A percentile compares a stretch with the other conserved stretches of the same genome.
These are phyloP conservation scores for Coniochaeta ligniaria DNA, from an alignment of 2,329 filamentous ascomycete species.

Conservation along the genomic window DNA sequence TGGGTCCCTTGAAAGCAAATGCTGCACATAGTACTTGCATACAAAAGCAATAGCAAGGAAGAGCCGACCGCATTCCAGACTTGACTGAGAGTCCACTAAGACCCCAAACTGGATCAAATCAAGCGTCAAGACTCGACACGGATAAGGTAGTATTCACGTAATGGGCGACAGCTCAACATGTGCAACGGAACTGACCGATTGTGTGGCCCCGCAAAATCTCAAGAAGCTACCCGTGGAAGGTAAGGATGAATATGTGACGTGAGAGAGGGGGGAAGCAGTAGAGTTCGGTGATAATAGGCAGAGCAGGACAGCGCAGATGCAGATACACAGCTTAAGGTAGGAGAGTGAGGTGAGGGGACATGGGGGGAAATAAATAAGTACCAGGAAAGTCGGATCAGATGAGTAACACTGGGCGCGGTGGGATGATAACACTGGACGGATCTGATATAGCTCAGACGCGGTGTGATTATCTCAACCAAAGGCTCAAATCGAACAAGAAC, in stretches of 20 bases:
- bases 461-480: background rate
- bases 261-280: background rate
- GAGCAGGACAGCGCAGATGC: background rate
- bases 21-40: background rate
- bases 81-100: too few relatives aligned
- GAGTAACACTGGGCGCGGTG: background rate
- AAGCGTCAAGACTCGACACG: background rate
- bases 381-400: background rate
- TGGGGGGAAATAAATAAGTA: background rate
- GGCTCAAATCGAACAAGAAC: background rate
- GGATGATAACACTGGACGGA: background rate
- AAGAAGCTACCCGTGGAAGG: background rate
- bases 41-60: background rate
- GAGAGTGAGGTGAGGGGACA: background rate
- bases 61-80: too few relatives aligned
- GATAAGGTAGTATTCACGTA: background rate
- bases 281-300: background rate
- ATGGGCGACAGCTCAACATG: background rate
- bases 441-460: background rate
- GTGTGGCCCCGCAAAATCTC: background rate
- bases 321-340: background rate
- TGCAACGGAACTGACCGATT: background rate
- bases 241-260: background rate
- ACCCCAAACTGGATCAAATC: background rate
- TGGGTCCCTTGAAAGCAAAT: constrained; percentile 17